A percentile compares a stretch with the other conserved stretches of the same genome.
Evolutionary conservation across 352 stramenopile genomes (phyloP).

Genomic region (Blastocystis sp.): DNA sequence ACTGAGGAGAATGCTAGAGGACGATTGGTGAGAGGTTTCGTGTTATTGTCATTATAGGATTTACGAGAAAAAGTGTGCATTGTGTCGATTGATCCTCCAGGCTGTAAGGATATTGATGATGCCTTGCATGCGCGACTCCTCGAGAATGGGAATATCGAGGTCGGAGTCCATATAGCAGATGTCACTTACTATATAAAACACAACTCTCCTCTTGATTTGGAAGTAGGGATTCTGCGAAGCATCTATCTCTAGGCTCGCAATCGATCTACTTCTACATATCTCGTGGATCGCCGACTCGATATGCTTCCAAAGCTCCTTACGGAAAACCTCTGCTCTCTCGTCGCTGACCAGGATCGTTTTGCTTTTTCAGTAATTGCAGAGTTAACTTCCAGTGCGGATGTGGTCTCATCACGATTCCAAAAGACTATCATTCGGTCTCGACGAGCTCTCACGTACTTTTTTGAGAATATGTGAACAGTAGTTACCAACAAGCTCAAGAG

Average conservation of each 20-base stretch:
- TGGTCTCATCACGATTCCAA: slow-evolving; percentile 89
- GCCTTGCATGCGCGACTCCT: slow-evolving; percentile 86
- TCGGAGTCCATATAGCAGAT: slow-evolving; percentile 87
- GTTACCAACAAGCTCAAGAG: slow-evolving; percentile 90
- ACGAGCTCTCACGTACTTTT: slow-evolving; percentile 76
- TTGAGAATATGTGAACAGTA: neutral
- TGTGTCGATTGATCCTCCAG: slow-evolving; percentile 78
- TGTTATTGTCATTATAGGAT: neutral
- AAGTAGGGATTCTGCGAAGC: slow-evolving; percentile 74
- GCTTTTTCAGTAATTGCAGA: slow-evolving; percentile 79
- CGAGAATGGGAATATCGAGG: slow-evolving; percentile 80
- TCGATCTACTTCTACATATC: slow-evolving; percentile 87
- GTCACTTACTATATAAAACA: slow-evolving; percentile 94
- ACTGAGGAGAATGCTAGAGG: slow-evolving; percentile 76
- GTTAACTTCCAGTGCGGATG: slow-evolving; percentile 79
- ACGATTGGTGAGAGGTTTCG: neutral
- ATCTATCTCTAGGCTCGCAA: slow-evolving; percentile 67
- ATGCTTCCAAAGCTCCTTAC: slow-evolving; percentile 94
- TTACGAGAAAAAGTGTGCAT: slow-evolving; percentile 73
- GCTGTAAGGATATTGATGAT: slow-evolving; percentile 97
- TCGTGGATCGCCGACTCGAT: slow-evolving; percentile 94
- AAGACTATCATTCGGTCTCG: slow-evolving; percentile 95
- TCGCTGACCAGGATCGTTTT: slow-evolving; percentile 75
- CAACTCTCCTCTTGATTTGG: slow-evolving; percentile 85
- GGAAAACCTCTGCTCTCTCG: slow-evolving; percentile 91